phyloP scores from a whole-genome alignment of 2,329 filamentous ascomycete species.

The Aspergillus proliferans region DNA sequence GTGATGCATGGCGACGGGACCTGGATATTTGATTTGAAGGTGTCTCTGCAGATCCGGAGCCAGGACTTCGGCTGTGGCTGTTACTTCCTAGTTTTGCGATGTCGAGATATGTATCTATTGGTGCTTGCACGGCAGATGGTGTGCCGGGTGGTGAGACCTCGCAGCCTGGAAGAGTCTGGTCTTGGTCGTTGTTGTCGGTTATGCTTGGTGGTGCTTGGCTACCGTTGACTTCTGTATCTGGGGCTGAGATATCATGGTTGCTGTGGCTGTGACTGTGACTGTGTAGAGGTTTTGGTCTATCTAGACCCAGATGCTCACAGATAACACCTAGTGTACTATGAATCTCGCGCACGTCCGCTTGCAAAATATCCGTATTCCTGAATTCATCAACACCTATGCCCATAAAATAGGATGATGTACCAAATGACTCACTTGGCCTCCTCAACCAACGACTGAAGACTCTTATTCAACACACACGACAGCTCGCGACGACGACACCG shows the following conservation, averaged over 20 bases:
- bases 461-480: conserved; percentile 45
- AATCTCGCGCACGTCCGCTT: conserved; percentile 23
- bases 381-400: background rate
- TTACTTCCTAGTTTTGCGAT: conserved; percentile 28
- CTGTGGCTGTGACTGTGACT: conserved; percentile 1
- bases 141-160: conserved; percentile 31
- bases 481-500: conserved; percentile 41
- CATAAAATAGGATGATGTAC: background rate
- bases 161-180: conserved; percentile 21
- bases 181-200: conserved; percentile 17
- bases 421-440: conserved; percentile 30
- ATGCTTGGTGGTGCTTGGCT: conserved; percentile 1
- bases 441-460: conserved; percentile 40
- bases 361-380: conserved; percentile 29
- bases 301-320: conserved; percentile 30
- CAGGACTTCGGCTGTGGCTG: background rate
- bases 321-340: conserved; percentile 24
- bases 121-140: conserved; percentile 29
- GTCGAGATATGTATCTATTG: conserved; percentile 31
- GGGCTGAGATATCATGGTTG: background rate
- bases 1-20: conserved; percentile 6
- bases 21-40: conserved; percentile 20
- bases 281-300: conserved; percentile 13
- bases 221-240: background rate
- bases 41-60: conserved; percentile 20